Evolutionary conservation across 1,284 basidiomycete species (phyloP).

Genomic region (Puccinia coronata): DNA sequence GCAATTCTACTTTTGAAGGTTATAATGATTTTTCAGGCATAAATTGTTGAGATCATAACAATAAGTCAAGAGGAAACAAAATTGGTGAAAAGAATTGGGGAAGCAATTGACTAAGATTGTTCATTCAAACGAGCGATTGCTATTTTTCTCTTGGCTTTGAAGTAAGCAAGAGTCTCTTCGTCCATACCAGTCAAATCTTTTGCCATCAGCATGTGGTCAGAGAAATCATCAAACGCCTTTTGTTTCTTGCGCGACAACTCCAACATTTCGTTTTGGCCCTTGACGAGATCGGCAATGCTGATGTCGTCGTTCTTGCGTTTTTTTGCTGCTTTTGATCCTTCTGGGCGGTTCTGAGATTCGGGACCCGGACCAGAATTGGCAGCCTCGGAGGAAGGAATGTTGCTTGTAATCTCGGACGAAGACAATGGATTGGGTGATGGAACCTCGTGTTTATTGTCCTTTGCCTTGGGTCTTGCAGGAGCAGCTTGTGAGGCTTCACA

Average conservation of each 20-base stretch:
- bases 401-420: not conserved
- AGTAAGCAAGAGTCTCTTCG: not conserved
- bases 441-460: not conserved
- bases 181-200: not conserved
- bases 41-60: too few species aligned
- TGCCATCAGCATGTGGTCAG: not conserved
- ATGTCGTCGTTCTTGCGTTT: not conserved
- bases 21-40: too few species aligned
- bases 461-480: not conserved
- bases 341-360: not conserved
- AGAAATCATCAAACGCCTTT: not conserved
- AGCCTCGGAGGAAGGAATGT: too few species aligned
- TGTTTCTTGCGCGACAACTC: not conserved
- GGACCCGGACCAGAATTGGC: too few species aligned
- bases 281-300: not conserved
- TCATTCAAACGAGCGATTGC: not conserved
- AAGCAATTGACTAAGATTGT: too few species aligned
- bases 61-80: too few species aligned
- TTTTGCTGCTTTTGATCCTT: not conserved
- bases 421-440: not conserved
- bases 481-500: not conserved
- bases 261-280: not conserved
- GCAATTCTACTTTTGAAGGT: too few species aligned
- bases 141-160: not conserved
- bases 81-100: too few species aligned